These are phyloP conservation scores for Crithidia mellificae DNA, from an alignment of 208 protist species.

Conservation along the genomic window DNA sequence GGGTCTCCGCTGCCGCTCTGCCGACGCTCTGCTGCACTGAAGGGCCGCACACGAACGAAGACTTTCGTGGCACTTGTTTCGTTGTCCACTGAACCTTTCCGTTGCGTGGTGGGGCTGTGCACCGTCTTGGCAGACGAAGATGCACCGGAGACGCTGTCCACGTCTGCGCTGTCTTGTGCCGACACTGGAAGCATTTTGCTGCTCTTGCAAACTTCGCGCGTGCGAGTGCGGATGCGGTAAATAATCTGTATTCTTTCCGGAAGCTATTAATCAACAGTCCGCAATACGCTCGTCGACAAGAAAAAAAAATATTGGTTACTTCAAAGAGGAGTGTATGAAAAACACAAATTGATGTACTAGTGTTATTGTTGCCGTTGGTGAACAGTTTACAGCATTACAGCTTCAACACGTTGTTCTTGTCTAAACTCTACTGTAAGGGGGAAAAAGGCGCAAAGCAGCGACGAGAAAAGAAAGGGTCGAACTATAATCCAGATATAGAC, in stretches of 20 bases:
- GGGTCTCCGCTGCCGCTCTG: slow-evolving; percentile 9
- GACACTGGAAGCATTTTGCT: slow-evolving; percentile 6
- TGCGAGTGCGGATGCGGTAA: slow-evolving; percentile 4
- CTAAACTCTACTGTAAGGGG: too few relatives aligned
- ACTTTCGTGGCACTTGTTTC: slow-evolving; percentile 62
- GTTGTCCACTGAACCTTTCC: neutral
- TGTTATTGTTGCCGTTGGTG: too few relatives aligned
- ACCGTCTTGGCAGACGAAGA: slow-evolving; percentile 7
- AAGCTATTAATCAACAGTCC: too few relatives aligned
- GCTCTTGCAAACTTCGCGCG: neutral
- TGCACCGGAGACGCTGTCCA: slow-evolving; percentile 1
- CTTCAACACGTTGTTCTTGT: too few relatives aligned
- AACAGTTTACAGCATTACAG: too few relatives aligned
- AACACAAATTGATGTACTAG: too few relatives aligned
- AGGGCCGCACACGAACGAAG: slow-evolving; percentile 79
- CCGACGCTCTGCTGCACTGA: slow-evolving; percentile 47
- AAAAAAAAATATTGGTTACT: slow-evolving; percentile 9
- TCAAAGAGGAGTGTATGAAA: too few relatives aligned
- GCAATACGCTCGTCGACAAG: too few relatives aligned
- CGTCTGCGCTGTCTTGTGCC: slow-evolving; percentile 3
- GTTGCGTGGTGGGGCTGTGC: neutral
- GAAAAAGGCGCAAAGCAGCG: too few relatives aligned
- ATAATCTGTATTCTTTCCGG: too few relatives aligned
- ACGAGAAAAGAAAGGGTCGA: too few relatives aligned
- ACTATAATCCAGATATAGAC: too few relatives aligned